These are phyloP conservation scores for Dothideomycetes sp. DNA, from an alignment of 2,329 filamentous ascomycete species.

Conservation along the genomic window DNA sequence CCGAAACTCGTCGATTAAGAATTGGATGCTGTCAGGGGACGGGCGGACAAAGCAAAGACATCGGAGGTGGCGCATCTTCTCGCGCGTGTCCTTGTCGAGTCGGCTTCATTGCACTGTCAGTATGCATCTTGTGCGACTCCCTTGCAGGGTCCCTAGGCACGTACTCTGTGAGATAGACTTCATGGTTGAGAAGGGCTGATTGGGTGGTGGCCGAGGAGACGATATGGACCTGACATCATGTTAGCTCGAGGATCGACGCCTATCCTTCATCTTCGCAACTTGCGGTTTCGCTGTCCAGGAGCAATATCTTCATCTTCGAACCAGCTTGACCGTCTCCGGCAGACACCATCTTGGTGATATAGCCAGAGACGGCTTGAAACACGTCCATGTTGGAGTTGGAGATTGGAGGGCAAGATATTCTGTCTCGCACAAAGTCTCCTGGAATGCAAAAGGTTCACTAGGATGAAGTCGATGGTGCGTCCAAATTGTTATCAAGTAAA, in stretches of 20 bases:
- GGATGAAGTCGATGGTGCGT: too few species aligned
- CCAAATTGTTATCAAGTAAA: too few species aligned
- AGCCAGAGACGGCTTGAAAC: conserved; percentile 82
- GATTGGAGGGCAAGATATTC: too few species aligned
- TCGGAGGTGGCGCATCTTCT: conserved; percentile 95
- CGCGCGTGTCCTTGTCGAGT: conserved; percentile 75
- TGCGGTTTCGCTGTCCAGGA: conserved; percentile 86
- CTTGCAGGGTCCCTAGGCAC: conserved; percentile 7
- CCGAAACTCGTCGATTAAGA: conserved; percentile 86
- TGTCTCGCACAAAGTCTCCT: too few species aligned
- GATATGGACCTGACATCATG: conserved; percentile 56
- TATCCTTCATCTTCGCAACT: conserved; percentile 29
- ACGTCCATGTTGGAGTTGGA: conserved; percentile 62
- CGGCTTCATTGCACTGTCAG: conserved; percentile 36
- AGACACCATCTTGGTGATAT: conserved; percentile 93
- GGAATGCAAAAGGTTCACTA: too few species aligned
- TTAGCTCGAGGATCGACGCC: conserved; percentile 11
- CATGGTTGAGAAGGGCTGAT: conserved; percentile 85
- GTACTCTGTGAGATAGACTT: conserved; percentile 89
- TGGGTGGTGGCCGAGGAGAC: conserved; percentile 93
- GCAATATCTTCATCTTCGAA: conserved; percentile 94
- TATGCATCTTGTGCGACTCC: conserved; percentile 1
- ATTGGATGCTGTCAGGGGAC: conserved; percentile 83
- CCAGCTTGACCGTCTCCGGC: conserved; percentile 54
- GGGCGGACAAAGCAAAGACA: conserved; percentile 90